phyloP scores from a whole-genome alignment of 208 protist species.

The Blastocrithidia nonstop region DNA sequence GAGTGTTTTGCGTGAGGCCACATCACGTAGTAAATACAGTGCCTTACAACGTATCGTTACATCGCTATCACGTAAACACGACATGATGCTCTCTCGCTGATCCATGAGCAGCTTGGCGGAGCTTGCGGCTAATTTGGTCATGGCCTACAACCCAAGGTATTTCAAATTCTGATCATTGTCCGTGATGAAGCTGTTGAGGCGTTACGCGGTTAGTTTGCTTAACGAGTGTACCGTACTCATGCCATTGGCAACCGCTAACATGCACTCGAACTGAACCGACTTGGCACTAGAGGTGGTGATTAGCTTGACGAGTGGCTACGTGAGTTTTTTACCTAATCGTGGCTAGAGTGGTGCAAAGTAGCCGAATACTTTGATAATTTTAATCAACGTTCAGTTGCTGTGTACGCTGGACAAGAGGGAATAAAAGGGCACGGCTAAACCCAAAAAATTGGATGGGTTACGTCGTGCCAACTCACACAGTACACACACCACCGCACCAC shows the following conservation, averaged over 20 bases:
- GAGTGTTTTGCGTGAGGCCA: constrained; percentile 89
- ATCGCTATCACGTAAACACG: constrained; percentile 92
- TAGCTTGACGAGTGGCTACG: constrained; percentile 91
- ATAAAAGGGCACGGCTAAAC: constrained; percentile 94
- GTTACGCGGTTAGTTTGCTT: constrained; percentile 86
- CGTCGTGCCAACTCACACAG: constrained; percentile 96
- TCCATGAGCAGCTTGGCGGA: constrained; percentile 87
- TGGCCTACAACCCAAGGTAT: constrained; percentile 93
- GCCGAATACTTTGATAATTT: constrained; percentile 97
- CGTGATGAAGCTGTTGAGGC: constrained; percentile 92
- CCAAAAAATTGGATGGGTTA: constrained; percentile 96
- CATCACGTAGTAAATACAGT: constrained; percentile 83
- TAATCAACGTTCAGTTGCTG: constrained; percentile 99
- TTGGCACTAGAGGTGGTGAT: constrained; percentile 93
- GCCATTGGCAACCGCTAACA: constrained; percentile 87
- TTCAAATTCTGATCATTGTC: constrained; percentile 97
- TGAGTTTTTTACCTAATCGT: constrained; percentile 95
- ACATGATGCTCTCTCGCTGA: constrained; percentile 83
- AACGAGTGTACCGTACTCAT: constrained; percentile 65
- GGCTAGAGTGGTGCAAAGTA: constrained; percentile 92
- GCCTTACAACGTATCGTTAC: constrained; percentile 91
- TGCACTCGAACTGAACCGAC: constrained; percentile 94
- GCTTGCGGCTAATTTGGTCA: constrained; percentile 83
- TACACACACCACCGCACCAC: constrained; percentile 93
- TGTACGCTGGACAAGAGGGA: constrained; percentile 86